Conservation (phyloP, 2,329 filamentous ascomycete genomes). For the Colletotrichum sidae region DNA sequence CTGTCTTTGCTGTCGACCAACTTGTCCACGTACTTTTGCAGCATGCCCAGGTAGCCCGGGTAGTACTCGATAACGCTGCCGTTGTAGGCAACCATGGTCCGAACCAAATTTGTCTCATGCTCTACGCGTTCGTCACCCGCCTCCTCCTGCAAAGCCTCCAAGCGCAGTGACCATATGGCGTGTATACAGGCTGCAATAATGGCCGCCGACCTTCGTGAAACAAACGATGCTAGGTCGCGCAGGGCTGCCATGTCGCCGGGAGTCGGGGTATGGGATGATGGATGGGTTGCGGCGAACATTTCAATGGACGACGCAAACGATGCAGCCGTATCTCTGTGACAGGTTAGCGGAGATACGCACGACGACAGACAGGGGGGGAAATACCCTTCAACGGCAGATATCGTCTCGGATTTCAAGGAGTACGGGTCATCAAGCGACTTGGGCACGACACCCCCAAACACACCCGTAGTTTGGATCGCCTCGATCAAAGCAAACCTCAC, state of each 20-base stretch:
- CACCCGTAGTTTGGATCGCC: constrained; percentile 64
- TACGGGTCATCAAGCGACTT: constrained; percentile 64
- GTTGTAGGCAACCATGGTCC: constrained; percentile 79
- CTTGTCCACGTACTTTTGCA: constrained; percentile 72
- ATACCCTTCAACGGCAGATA: constrained; percentile 69
- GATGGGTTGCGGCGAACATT: constrained; percentile 63
- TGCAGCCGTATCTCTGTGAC: constrained; percentile 56
- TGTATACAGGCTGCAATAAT: constrained; percentile 70
- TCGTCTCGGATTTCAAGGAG: constrained; percentile 69
- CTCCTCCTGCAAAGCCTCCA: constrained; percentile 55
- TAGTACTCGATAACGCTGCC: constrained; percentile 85
- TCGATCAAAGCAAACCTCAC: constrained; percentile 69
- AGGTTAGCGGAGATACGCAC: constrained; percentile 1
- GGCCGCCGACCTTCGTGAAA: constrained; percentile 69
- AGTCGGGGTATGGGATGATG: constrained; percentile 54
- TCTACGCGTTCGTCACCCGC: constrained; percentile 54
- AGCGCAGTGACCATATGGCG: constrained; percentile 68
- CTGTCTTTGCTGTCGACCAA: constrained; percentile 56
- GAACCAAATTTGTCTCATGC: constrained; percentile 58
- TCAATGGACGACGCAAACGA: constrained; percentile 57
- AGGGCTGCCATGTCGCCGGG: constrained; percentile 63
- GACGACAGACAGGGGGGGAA: background rate
- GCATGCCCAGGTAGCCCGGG: constrained; percentile 71
- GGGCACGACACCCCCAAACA: constrained; percentile 69
- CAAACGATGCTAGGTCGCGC: constrained; percentile 63